Base-by-base conservation (phyloP, 805 yeast species). In the Yarrowia hollandica region DNA sequence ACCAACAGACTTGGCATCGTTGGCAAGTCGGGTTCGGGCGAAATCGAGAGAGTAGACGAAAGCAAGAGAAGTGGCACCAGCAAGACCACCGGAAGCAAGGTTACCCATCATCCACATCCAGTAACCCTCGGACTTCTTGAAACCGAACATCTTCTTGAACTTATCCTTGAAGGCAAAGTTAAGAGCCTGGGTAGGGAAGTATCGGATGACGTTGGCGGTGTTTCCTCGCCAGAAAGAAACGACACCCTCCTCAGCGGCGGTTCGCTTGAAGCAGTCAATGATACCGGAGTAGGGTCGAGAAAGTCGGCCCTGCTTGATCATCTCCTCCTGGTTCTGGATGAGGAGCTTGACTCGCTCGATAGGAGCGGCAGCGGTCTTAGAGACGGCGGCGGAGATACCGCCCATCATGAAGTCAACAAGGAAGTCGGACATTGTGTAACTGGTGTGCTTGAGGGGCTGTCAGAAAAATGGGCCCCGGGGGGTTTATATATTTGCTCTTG, bases 131-230 rank as follows among this genome's bases (percentile, higher is more conserved):
- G 86, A 90, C 85, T 90, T 90, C 86, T 90, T 90, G 90, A 90
- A 90, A 80, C 96, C 96, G 76, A 90, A 90, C 86, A 90, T 78
- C 71, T 84, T 83, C 86, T 90, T 90, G 82, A 91, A 88, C 81
- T 89, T 88, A 78, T 91, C 97, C 83, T 90, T 91, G 92, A 90
- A 91, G 73, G 97, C 97, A 73, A 90, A 91, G 87, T 90, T 90
- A 75, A 90, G 84, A 72, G 97, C 97, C 82, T 90, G 97, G 77
- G 97, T 91, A 78, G 97, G 97, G 96, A 90, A 90, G 85, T 91
- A 90, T 83, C 97, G 88, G 82, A 90, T 86, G 76, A 90, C 97
- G 80, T 90, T 90, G 73, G 97, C 97, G 67, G 97, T 91, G 91
- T 90, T 90, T 84, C 97, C 97, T 87, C 97, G 87, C 97, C 97